A percentile compares a stretch with the other conserved stretches of the same genome.
These are phyloP conservation scores for Thuja plicata DNA, from an alignment of 83 land plant genomes.

Conservation along the genomic window DNA sequence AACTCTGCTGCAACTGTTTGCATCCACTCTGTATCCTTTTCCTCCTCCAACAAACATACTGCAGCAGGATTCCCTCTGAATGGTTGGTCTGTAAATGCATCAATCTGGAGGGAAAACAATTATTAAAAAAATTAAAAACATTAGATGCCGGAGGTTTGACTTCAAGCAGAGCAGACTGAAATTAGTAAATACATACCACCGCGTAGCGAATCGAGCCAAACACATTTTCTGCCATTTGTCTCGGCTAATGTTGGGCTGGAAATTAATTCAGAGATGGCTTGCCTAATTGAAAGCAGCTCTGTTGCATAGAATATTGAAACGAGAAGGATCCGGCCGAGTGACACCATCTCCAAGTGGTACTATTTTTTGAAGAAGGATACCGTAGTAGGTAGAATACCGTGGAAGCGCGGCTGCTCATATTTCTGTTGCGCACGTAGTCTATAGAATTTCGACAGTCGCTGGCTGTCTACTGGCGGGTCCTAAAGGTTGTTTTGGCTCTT, in stretches of 20 bases:
- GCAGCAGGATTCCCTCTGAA: slow-evolving; percentile 82
- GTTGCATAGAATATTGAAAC: no score
- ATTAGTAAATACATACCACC: background rate
- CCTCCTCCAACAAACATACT: slow-evolving; percentile 53
- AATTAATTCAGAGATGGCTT: background rate
- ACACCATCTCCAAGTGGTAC: no score
- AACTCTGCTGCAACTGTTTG: slow-evolving; percentile 66
- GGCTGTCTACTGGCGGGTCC: no score
- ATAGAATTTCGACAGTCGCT: no score
- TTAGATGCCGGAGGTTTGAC: background rate
- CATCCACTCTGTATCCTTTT: slow-evolving; percentile 46
- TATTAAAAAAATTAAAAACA: background rate
- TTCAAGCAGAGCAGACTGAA: background rate
- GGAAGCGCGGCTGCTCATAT: no score
- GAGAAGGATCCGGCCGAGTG: no score
- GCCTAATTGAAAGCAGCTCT: no score
- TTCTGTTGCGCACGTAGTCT: no score
- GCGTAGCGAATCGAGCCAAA: background rate
- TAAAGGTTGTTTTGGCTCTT: no score
- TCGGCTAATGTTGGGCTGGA: background rate
- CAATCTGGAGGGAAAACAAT: slow-evolving; percentile 38
- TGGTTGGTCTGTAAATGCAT: slow-evolving; percentile 64
- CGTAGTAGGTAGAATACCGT: no score
- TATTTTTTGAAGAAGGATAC: no score
- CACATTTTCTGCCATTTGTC: background rate